A percentile compares a stretch with the other conserved stretches of the same genome.
These are phyloP conservation scores for Yarrowia sp. DNA, from an alignment of 805 yeast species.

Conservation along the genomic window DNA sequence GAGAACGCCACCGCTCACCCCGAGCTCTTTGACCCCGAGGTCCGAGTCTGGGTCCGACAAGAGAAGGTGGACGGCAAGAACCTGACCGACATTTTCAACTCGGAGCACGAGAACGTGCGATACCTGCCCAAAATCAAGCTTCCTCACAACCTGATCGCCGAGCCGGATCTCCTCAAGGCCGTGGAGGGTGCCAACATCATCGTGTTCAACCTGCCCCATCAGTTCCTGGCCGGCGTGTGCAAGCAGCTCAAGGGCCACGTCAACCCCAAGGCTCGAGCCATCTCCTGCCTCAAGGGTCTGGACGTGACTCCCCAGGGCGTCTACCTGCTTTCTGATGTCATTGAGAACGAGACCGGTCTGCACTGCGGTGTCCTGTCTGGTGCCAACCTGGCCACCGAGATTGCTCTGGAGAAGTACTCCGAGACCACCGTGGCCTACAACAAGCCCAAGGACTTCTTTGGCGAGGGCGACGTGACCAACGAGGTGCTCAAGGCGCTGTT, in stretches of 20 bases:
- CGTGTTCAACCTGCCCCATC: constrained; percentile 96
- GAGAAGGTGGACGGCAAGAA: constrained; percentile 77
- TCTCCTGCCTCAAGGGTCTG: constrained; percentile 94
- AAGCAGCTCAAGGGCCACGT: constrained; percentile 79
- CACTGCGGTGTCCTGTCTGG: constrained; percentile 97
- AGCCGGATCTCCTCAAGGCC: constrained; percentile 79
- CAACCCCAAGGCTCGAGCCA: constrained; percentile 75
- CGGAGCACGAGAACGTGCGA: constrained; percentile 90
- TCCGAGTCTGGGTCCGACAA: constrained; percentile 97
- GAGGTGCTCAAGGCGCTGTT: constrained; percentile 76
- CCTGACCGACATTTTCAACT: constrained; percentile 89
- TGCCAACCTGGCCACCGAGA: constrained; percentile 97
- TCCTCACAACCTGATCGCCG: constrained; percentile 87
- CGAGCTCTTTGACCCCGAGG: constrained; percentile 70
- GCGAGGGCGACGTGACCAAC: constrained; percentile 75
- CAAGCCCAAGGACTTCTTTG: constrained; percentile 68
- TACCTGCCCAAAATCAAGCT: constrained; percentile 88
- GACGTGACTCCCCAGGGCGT: constrained; percentile 88
- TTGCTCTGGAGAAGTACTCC: constrained; percentile 93
- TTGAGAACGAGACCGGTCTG: constrained; percentile 80
- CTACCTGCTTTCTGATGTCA: constrained; percentile 77
- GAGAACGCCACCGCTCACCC: constrained; percentile 82
- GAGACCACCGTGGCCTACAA: constrained; percentile 96
- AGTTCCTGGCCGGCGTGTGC: constrained; percentile 81
- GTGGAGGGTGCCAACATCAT: constrained; percentile 83